Percentiles rank a stretch among this genome's conserved stretches.
These are phyloP conservation scores for Fusarium chaquense DNA, from an alignment of 2,329 filamentous ascomycete genomes.

Conservation along the genomic window DNA sequence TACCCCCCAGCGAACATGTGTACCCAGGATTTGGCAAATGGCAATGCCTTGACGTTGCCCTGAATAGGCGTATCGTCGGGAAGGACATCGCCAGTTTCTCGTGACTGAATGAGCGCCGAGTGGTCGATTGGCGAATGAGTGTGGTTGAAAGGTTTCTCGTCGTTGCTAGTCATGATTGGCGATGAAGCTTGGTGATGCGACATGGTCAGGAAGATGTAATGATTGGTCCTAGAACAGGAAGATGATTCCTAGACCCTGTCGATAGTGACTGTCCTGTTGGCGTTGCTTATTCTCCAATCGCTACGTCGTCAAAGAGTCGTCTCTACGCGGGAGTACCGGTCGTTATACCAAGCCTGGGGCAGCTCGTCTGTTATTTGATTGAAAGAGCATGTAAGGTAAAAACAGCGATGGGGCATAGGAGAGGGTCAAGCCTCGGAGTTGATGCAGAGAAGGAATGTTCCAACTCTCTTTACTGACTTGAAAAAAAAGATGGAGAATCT, in stretches of 20 bases:
- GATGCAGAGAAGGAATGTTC: slow-evolving; percentile 18
- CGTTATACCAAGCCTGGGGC: neutral
- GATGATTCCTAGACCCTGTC: neutral
- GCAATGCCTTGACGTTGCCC: slow-evolving; percentile 56
- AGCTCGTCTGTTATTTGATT: slow-evolving; percentile 12
- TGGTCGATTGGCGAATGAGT: slow-evolving; percentile 50
- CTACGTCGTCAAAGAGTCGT: slow-evolving; percentile 6
- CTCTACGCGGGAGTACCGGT: slow-evolving; percentile 18
- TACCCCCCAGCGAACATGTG: slow-evolving; percentile 94
- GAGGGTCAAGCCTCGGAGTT: slow-evolving; percentile 1
- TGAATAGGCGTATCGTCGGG: slow-evolving; percentile 56
- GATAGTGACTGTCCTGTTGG: neutral
- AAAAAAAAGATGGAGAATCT: slow-evolving; percentile 32
- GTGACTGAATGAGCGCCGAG: slow-evolving; percentile 66
- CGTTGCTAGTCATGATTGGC: slow-evolving; percentile 48
- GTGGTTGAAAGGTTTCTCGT: slow-evolving; percentile 51
- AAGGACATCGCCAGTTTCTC: slow-evolving; percentile 69
- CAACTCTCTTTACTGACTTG: neutral
- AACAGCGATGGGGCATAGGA: neutral
- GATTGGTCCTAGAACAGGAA: neutral
- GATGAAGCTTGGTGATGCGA: slow-evolving; percentile 48
- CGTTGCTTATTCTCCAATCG: slow-evolving; percentile 7
- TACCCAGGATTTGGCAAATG: slow-evolving; percentile 84
- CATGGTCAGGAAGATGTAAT: slow-evolving; percentile 44
- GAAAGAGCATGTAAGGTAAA: neutral